Evolutionary conservation across 1,284 basidiomycete species (phyloP).

Genomic region (Ceratobasidium sp.): DNA sequence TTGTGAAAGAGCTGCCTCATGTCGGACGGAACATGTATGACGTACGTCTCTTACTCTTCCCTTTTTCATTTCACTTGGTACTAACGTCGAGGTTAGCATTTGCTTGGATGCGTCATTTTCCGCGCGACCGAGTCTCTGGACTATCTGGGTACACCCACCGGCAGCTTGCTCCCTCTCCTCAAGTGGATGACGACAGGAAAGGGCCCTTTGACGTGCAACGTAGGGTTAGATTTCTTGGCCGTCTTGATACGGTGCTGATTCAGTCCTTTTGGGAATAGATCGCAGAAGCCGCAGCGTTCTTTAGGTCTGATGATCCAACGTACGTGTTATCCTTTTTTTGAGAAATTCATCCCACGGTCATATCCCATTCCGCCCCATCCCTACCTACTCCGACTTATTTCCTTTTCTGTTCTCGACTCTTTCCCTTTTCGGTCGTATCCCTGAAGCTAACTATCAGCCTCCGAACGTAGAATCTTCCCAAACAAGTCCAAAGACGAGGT

Average conservation of each 20-base stretch:
- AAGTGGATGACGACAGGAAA: constrained; percentile 50
- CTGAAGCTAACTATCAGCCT: too few relatives aligned
- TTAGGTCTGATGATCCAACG: constrained; percentile 49
- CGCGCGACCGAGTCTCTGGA: constrained; percentile 46
- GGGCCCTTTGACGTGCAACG: constrained; percentile 48
- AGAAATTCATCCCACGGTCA: constrained; percentile 21
- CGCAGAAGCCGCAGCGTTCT: constrained; percentile 38
- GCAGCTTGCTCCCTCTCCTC: constrained; percentile 46
- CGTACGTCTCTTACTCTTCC: constrained; percentile 36
- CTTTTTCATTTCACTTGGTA: neutral
- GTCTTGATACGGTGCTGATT: neutral
- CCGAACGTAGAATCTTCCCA: constrained; percentile 4
- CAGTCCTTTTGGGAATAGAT: constrained; percentile 11
- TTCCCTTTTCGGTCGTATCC: too few relatives aligned
- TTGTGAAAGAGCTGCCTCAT: constrained; percentile 37
- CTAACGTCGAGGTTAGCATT: constrained; percentile 40
- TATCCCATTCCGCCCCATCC: neutral
- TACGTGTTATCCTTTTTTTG: constrained; percentile 40
- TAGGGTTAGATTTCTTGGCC: constrained; percentile 15
- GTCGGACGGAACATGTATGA: constrained; percentile 43
- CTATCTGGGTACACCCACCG: constrained; percentile 48
- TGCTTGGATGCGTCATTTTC: constrained; percentile 34
- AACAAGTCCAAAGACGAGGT: neutral
- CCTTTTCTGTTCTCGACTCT: neutral
- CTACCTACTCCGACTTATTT: neutral